Base-by-base conservation (phyloP, 2,329 filamentous ascomycete genomes). In the Ophiocordyceps camponoti-floridani region DNA sequence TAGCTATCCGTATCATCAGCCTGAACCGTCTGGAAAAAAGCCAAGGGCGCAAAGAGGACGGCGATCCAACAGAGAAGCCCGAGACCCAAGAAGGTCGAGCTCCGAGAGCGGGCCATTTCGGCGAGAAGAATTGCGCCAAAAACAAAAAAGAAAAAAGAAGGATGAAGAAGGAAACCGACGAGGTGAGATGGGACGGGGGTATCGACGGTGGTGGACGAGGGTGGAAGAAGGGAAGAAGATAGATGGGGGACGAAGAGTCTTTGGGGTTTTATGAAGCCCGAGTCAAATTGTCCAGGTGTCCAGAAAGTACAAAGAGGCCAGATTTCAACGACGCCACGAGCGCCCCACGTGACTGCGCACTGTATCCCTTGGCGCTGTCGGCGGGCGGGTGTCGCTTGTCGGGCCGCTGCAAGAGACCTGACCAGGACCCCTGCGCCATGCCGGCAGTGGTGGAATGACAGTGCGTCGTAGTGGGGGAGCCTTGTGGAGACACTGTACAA, bases 21-120 rank as follows among this genome's bases (percentile, higher is more conserved):
- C 57, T 75, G 68, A 49, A 81, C 89, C 53, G 80, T 75, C 66
- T 82, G 79, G 54, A 94, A 77, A 60, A 96, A 82, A 52, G 87
- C 82, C 59, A 94, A 73, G 54, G 88, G 87, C 52, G 83, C 78
- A 58, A 98, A 84, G 53, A 96, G 77, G 52, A 94, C 77, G 61
- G 86, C 77, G 57, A 95, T 82, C 72, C 94, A 95, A 69, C 88
- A 81, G 66, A 94, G 71, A 62, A 91, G 69, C 76, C 86, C 87
- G 74, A 95, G 72, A 79, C 81, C 70, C 70, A 88, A 62, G 73
- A 78, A 73, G 75, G 82, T 70, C 67, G 76, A 72, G 70, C 75
- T 72, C 70, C 74, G 67, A 61, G 77, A 79, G 58, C 66, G 64
- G 65, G 69, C 67, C 69, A 73, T 73, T 53, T 56, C 58, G 56